phyloP scores from a whole-genome alignment of 495 filamentous ascomycete genomes.

The Bacidia rubella region DNA sequence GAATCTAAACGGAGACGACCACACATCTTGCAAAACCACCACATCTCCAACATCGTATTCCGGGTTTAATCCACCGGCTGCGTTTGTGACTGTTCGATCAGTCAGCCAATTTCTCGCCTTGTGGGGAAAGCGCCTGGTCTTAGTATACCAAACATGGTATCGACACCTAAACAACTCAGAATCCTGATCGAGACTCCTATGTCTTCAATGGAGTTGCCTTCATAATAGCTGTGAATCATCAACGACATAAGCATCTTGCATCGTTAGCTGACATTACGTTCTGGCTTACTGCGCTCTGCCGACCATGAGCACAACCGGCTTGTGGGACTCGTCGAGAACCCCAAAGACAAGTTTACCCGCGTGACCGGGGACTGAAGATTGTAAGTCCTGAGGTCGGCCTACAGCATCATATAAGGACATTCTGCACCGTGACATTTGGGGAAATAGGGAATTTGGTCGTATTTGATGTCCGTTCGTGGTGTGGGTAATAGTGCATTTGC shows the following conservation, averaged over 20 bases:
- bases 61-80: slow-evolving; percentile 58
- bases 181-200: slow-evolving; percentile 60
- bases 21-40: slow-evolving; percentile 56
- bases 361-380: slow-evolving; percentile 47
- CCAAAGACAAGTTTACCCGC: slow-evolving; percentile 65
- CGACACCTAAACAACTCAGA: slow-evolving; percentile 52
- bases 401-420: background rate
- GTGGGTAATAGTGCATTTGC: slow-evolving; percentile 40
- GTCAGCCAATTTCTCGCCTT: slow-evolving; percentile 1
- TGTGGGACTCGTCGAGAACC: slow-evolving; percentile 35
- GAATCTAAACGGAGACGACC: slow-evolving; percentile 7
- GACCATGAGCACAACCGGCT: slow-evolving; percentile 57
- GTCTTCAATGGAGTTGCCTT: slow-evolving; percentile 55
- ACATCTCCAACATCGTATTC: slow-evolving; percentile 61
- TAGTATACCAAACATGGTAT: slow-evolving; percentile 43
- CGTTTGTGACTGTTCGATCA: slow-evolving; percentile 49
- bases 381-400: slow-evolving; percentile 5
- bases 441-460: slow-evolving; percentile 52
- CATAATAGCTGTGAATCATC: slow-evolving; percentile 47
- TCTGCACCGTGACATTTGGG: slow-evolving; percentile 48
- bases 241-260: slow-evolving; percentile 1
- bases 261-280: background rate
- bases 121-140: background rate
- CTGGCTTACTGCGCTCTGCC: slow-evolving; percentile 59
- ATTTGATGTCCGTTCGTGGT: slow-evolving; percentile 44